Percentiles rank a stretch among this genome's conserved stretches.
Conservation (phyloP, 441 rosid species). For the Adansonia rubrostipa region DNA sequence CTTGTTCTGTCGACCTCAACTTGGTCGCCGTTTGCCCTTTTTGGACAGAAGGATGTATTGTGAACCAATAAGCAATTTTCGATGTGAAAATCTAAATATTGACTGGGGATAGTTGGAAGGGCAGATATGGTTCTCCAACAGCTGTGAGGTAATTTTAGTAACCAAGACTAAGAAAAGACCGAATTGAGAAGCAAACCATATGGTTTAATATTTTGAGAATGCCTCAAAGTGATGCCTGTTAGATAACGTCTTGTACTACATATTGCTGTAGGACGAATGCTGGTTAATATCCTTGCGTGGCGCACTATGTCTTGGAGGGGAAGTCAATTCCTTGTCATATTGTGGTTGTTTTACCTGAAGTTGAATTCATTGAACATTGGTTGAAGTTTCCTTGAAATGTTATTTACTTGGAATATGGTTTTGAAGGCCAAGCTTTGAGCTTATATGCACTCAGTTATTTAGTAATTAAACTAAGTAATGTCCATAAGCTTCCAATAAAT, state of each 20-base stretch:
- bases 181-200: not conserved
- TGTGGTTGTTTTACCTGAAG: not conserved
- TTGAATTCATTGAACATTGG: not conserved
- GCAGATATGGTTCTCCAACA: not conserved
- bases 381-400: not conserved
- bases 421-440: not conserved
- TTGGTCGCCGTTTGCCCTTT: not conserved
- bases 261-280: not conserved
- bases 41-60: no score
- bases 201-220: not conserved
- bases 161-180: not conserved
- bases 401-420: not conserved
- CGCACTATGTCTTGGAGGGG: not conserved
- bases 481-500: not conserved
- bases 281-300: not conserved
- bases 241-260: not conserved
- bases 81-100: not conserved
- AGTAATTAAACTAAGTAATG: not conserved
- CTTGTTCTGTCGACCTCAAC: not conserved
- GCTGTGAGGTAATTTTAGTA: not conserved
- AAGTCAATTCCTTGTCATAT: not conserved
- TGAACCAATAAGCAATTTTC: not conserved
- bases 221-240: not conserved
- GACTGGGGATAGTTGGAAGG: not conserved
- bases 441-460: not conserved